Conservation (phyloP, 2,329 filamentous ascomycete species). For the Saccharata proteae region DNA sequence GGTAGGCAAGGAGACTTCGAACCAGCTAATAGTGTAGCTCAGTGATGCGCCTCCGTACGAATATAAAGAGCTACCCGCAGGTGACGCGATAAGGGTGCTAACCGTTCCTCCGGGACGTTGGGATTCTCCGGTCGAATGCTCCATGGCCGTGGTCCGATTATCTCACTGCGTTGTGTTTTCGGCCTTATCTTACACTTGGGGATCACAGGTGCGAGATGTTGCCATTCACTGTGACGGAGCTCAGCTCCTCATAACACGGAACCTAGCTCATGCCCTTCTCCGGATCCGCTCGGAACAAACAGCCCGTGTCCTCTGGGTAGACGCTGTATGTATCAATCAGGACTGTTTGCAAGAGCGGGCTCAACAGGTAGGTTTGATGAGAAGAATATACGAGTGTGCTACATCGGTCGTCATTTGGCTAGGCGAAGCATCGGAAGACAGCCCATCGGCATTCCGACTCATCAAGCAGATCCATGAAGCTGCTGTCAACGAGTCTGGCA, state of each 20-base stretch:
- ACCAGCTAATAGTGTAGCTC: too few relatives aligned
- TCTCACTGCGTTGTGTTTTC: not conserved
- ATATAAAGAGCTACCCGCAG: not conserved
- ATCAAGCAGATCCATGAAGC: not conserved
- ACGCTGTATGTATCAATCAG: slow-evolving; percentile 7
- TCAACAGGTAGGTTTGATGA: slow-evolving; percentile 2
- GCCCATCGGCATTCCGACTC: not conserved
- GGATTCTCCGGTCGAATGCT: not conserved
- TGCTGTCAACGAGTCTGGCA: too few relatives aligned
- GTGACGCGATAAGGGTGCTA: not conserved
- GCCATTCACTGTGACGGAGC: not conserved
- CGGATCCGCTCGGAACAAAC: not conserved
- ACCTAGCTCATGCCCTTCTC: not conserved
- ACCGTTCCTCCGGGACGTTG: not conserved
- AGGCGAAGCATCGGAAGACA: not conserved
- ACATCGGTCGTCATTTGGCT: slow-evolving; percentile 1
- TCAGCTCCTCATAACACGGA: not conserved
- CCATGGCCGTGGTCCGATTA: not conserved
- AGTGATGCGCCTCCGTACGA: not conserved
- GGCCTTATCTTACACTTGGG: not conserved
- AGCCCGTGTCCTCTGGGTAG: slow-evolving; percentile 1
- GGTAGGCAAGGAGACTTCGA: too few relatives aligned
- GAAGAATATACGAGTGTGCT: slow-evolving; percentile 1
- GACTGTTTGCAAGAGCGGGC: not conserved
- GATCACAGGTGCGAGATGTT: not conserved